Base-by-base conservation (phyloP, 164 flowering plant species). In the Vitis riparia region DNA sequence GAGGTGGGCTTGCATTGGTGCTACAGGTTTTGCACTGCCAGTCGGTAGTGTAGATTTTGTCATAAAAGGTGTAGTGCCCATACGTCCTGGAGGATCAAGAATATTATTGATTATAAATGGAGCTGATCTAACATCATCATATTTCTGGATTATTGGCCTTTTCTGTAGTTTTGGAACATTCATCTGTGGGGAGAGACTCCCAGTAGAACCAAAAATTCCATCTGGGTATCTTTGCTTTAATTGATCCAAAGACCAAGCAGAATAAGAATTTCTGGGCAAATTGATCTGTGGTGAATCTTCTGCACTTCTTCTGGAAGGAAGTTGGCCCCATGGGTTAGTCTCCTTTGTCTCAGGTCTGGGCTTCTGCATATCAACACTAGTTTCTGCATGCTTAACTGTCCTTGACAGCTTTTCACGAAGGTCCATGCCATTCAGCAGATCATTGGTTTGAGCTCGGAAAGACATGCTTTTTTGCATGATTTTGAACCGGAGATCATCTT, bases 381-480 rank as follows among this genome's bases (percentile, higher is more conserved):
- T 68, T 27, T 69, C 30, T 50, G 84, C 63, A 68, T 82, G 61
- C 63, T 63, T 79, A 68, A 67, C 78, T 15, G 81, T 73, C 78
- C 87, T 86, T 51, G 85, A 83, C 60, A 90, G 75, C 75, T 85
- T 86, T 64, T 84, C 86, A 37, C 97, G 92, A 11, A 90, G 93
- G 73, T 90, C 93, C 60, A 70, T 63, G 57, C 32, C 68, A 47
- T 63, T 68, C 23, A 51, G 27, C 11, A 67, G 68, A 53, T 74
- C 71, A 74, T 71, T 71, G 67, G 71, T 79, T 55, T 65, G 65
- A 55, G 79, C 62, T 65, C 71, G 56, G 47, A 77, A 68, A 68
- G 50, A 68, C 47, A 64, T 69, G 66, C 65, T 83, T 73, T 92
- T 92, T 73, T 75, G 87, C 84, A 84, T 77, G 68, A 92, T 86